phyloP scores from a whole-genome alignment of 2,329 filamentous ascomycete species.

The Monosporascus sp. region DNA sequence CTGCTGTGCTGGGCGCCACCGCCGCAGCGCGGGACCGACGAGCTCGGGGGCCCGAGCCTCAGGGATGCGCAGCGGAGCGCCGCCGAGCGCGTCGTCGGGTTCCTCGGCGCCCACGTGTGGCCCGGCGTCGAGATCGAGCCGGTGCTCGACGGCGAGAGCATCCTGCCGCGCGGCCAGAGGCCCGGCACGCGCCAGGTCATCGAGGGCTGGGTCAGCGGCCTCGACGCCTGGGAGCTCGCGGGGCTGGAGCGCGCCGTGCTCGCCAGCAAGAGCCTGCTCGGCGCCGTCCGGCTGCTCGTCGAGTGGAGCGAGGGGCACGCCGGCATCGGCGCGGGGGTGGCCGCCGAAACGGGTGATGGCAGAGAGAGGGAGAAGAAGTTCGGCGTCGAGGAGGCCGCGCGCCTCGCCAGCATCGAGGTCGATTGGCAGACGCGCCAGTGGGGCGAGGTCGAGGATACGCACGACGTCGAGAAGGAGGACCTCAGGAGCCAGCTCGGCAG shows the following conservation, averaged over 20 bases:
- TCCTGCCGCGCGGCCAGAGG: conserved; percentile 69
- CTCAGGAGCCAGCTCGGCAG: conserved; percentile 82
- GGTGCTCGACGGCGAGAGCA: conserved; percentile 72
- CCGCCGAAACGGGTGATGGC: conserved; percentile 16
- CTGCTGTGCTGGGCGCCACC: conserved; percentile 79
- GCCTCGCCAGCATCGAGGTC: conserved; percentile 76
- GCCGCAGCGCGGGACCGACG: conserved; percentile 41
- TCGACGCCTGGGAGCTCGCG: conserved; percentile 77
- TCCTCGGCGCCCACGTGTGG: conserved; percentile 71
- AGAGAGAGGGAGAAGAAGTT: conserved; percentile 43
- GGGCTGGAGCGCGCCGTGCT: conserved; percentile 79
- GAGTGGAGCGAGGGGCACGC: conserved; percentile 80
- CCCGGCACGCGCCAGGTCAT: conserved; percentile 73
- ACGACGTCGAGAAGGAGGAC: conserved; percentile 94
- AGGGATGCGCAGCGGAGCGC: conserved; percentile 66
- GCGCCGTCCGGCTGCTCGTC: conserved; percentile 68
- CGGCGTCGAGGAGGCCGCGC: conserved; percentile 76
- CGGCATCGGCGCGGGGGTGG: conserved; percentile 44
- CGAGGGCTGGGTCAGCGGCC: conserved; percentile 66
- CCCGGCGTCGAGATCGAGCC: conserved; percentile 73
- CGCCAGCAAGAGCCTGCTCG: conserved; percentile 80
- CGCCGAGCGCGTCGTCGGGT: conserved; percentile 65
- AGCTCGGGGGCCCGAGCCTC: conserved; percentile 53
- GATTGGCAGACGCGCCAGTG: conserved; percentile 85
- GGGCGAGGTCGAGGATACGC: conserved; percentile 97